Conservation (phyloP, 1,139 yeast species). For the Hyphopichia burtonii region DNA sequence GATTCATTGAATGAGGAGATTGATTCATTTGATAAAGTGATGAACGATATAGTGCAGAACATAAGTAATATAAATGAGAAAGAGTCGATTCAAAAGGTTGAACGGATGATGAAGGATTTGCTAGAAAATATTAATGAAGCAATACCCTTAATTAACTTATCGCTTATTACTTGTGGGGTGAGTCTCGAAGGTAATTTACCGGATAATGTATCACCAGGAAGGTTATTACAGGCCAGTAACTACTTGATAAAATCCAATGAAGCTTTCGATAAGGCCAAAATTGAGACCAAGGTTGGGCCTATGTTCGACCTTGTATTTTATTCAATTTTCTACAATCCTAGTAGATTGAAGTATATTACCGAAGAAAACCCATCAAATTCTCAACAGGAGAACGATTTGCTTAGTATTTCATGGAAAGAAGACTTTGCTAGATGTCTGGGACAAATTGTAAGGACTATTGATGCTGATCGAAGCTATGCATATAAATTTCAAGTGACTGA, state of each 20-base stretch:
- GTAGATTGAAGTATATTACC: slow-evolving; percentile 38
- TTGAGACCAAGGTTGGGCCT: slow-evolving; percentile 54
- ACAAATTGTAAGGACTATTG: slow-evolving; percentile 31
- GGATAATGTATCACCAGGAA: slow-evolving; percentile 60
- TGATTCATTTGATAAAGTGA: slow-evolving; percentile 53
- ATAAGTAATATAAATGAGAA: slow-evolving; percentile 30
- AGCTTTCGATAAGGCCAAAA: slow-evolving; percentile 4
- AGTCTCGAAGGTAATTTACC: slow-evolving; percentile 54
- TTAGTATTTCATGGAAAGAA: slow-evolving; percentile 70
- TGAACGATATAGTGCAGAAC: slow-evolving; percentile 30
- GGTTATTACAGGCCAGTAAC: slow-evolving; percentile 64
- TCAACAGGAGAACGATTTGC: slow-evolving; percentile 18
- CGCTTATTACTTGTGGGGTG: slow-evolving; percentile 71
- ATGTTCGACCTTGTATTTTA: slow-evolving; percentile 57
- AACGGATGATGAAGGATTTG: slow-evolving; percentile 48
- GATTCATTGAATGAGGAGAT: slow-evolving; percentile 59
- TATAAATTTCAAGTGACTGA: slow-evolving; percentile 55
- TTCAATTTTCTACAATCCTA: slow-evolving; percentile 64
- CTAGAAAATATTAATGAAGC: slow-evolving; percentile 61
- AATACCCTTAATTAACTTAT: slow-evolving; percentile 66
- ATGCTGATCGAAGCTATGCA: slow-evolving; percentile 20
- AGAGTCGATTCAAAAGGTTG: slow-evolving; percentile 48
- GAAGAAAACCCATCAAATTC: slow-evolving; percentile 12
- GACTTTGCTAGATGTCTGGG: slow-evolving; percentile 60
- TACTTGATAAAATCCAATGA: slow-evolving; percentile 35